Base-by-base conservation (phyloP, 108 stramenopile genomes). In the Skeletonema costatum region DNA sequence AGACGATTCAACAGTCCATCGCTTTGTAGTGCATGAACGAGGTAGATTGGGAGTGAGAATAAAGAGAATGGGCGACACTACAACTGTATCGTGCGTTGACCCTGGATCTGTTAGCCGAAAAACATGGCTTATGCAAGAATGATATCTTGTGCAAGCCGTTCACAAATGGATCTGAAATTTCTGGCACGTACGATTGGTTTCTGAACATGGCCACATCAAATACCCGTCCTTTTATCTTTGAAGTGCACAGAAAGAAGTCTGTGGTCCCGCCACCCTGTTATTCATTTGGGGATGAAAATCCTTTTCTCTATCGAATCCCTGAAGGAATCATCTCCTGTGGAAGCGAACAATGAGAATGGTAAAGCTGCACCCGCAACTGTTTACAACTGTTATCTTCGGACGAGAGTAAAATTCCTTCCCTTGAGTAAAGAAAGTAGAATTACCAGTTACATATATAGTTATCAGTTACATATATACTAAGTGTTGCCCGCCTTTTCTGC, bases 131-230 rank as follows among this genome's bases (percentile, higher is more conserved):
- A 3, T 62, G 48, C 46, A 19, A 11, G 32, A 36, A 60, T 31
- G 78, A 80, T 53, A 12, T 80, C 13, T 21, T 80, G 46, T 80
- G 78, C 51, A 63, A 80, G 59, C 72, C 72, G n/a, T 56, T 50
- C 33, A 61, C 65, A 12, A 67, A 72, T 67, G 77, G 77, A 21
- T 46, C 44, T 46, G 44, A 44, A 14, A 19, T 46, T 0, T 14
- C 9, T 32, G 17, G 21, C 29, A 32, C 51, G 42, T n/a, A 32
- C 38, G 59, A 64, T 9, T 21, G 41, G 59, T 64, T 80, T 41
- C 32, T 63, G 12, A 17, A 64, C 3, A 39, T 16, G 30, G 67
- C 58, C 6, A 64, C n/a, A 73, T 42, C 61, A 12, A 61, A 41
- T 21, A 12, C 1, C 5, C 78, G 78, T 46, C 78, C 78, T 38